Evolutionary conservation across 106 monocot species (phyloP).

Genomic region (Allium fistulosum): DNA sequence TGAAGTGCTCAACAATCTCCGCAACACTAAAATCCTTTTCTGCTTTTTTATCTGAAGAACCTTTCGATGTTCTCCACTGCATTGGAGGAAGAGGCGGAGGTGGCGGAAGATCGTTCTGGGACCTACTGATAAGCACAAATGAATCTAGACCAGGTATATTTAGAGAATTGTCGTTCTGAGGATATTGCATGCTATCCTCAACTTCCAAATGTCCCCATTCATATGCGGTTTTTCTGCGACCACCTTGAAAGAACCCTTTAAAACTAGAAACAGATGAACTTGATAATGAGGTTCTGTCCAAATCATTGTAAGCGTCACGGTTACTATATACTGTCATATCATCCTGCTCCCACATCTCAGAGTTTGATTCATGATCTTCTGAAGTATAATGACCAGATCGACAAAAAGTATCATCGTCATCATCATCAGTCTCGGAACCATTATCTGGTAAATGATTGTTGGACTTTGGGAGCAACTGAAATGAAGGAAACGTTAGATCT

Average conservation of each 20-base stretch:
- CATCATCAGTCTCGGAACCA: slow-evolving; percentile 68
- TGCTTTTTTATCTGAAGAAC: slow-evolving; percentile 1
- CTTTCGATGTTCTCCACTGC: slow-evolving; percentile 60
- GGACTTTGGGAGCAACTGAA: slow-evolving; percentile 51
- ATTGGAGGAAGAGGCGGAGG: slow-evolving; percentile 89
- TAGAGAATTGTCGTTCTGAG: slow-evolving; percentile 16
- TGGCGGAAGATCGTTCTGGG: slow-evolving; percentile 41
- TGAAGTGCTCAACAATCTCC: slow-evolving; percentile 6
- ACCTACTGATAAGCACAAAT: slow-evolving; percentile 10
- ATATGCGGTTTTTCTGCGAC: slow-evolving; percentile 15
- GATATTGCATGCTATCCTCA: slow-evolving; percentile 14
- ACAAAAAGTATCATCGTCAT: slow-evolving; percentile 59
- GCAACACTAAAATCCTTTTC: background rate
- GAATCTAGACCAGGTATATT: slow-evolving; percentile 42
- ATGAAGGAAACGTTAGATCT: slow-evolving; percentile 63
- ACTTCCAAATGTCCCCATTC: slow-evolving; percentile 11
- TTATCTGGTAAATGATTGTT: slow-evolving; percentile 18
- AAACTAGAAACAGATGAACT: slow-evolving; percentile 31
- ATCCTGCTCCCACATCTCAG: slow-evolving; percentile 75
- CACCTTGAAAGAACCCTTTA: slow-evolving; percentile 20
- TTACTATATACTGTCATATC: slow-evolving; percentile 16
- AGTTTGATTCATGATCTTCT: slow-evolving; percentile 70
- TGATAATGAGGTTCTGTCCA: slow-evolving; percentile 27
- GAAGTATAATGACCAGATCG: slow-evolving; percentile 59
- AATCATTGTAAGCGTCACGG: slow-evolving; percentile 29